Evolutionary conservation across 2,329 filamentous ascomycete genomes (phyloP).

Genomic region (Cryphonectria carpinicola): DNA sequence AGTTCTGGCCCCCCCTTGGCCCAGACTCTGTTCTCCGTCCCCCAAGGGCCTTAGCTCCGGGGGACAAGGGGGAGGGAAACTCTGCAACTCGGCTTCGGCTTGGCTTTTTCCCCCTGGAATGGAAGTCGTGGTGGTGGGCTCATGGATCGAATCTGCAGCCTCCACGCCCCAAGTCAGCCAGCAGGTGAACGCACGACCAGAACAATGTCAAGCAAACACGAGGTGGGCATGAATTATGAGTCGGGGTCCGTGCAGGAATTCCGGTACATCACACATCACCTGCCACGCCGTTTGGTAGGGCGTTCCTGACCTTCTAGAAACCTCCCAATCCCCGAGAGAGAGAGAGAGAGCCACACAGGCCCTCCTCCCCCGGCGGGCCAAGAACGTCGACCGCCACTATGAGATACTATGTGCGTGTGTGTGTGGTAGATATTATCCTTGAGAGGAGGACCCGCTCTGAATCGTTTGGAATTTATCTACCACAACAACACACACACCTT

Average conservation of each 20-base stretch:
- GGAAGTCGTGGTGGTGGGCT: neutral
- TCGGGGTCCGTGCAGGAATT: neutral
- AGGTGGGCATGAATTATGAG: neutral
- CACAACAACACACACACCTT: neutral
- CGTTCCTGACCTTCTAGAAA: conserved; percentile 24
- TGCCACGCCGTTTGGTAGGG: neutral
- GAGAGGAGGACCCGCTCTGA: neutral
- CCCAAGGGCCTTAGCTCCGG: neutral
- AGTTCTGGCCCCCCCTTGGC: conserved; percentile 12
- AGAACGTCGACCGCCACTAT: neutral
- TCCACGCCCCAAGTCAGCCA: conserved; percentile 11
- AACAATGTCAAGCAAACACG: conserved; percentile 12
- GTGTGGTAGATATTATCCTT: neutral
- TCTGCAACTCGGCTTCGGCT: neutral
- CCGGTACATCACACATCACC: neutral
- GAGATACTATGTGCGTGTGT: neutral
- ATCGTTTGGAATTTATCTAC: conserved; percentile 3
- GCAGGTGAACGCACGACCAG: neutral
- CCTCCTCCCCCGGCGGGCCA: neutral
- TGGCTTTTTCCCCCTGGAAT: neutral
- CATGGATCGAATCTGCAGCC: conserved; percentile 4
- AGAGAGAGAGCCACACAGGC: conserved; percentile 1
- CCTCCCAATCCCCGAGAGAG: conserved; percentile 7
- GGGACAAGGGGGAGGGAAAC: neutral
- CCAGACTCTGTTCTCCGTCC: conserved; percentile 2